Base-by-base conservation (phyloP, 2,329 filamentous ascomycete genomes). In the Beauveria australis region DNA sequence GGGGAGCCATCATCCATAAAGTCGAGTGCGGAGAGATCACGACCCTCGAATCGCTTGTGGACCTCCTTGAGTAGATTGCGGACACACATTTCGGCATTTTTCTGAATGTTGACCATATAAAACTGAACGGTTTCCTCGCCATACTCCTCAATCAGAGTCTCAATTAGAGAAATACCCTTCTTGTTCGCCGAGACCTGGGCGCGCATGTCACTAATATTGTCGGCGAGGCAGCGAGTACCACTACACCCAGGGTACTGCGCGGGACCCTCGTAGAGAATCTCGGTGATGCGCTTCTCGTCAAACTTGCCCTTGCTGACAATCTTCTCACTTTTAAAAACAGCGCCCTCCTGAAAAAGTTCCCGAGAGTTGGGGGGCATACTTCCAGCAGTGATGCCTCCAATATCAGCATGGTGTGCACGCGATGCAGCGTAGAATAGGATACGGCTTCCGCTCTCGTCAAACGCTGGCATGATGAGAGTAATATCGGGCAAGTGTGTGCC, bases 1-100 rank as follows among this genome's bases (percentile, higher is more conserved):
- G 89, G 89, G 3, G 83, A 88, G 5, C 90, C 90, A 63, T 94
- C 90, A 67, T 94, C 90, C 90, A 94, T 93, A 72, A 86, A 88
- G 67, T 94, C 90, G 5, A 87, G 76, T 0, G 90, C 89, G 3
- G 83, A 82, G 1, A 94, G 78, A 48, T 89, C 84, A 60, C 85
- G 81, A 9, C 89, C 89, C 66, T 86, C 80, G 66, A 92, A 91
- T 6, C 86, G 80, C 68, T 84, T 82, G 69, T 86, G 79, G 3
- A 92, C 85, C 5, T 84, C 80, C 67, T 89, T 91, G 52, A 94
- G 79, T 1, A 94, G 79, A 55, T 83, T 85, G 26, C 88, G 81
- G 0, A 94, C 90, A 55, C 86, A 89, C 2, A 83, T 75, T 70
- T 93, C 90, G 1, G 90, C 90, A 62, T 92, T 93, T 61, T 85